Evolutionary conservation across 2,329 filamentous ascomycete species (phyloP), one percentile per base, ranked within the genome.

Genomic region (Microdochium nivale): DNA sequence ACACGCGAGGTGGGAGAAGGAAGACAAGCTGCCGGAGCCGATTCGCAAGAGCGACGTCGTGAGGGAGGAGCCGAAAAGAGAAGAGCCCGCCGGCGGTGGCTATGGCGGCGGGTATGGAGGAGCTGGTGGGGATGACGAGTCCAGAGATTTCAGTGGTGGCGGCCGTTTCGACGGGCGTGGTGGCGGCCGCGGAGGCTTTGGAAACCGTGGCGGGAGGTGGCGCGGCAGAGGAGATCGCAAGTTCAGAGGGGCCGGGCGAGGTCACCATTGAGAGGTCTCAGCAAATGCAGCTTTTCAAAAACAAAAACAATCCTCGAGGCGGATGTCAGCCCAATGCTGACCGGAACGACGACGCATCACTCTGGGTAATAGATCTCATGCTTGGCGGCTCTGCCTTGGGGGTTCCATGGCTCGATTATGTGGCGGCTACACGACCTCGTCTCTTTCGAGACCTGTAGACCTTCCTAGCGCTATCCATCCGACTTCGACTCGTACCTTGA

Each of bases 1-100:
- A 5, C 94, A 99, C 68, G 84, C 92, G 2, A 80, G 84, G 54
- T 97, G 89, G 84, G 40, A 44, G 40, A 44, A 44, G 40, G 81
- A 84, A 24, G 81, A 81, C 62, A 84, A 91, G 56, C 72, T 90
- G 37, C 86, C 89, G 65, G 87, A 86, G 73, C 89, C 86, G 8
- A 81, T 80, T 27, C 83, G 87, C 56, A 88, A 86, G 73, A 74
- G 79, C 16, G 79, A 81, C 50, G 80, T 83, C 60, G 78, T 70
- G 56, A 73, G 74, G 51, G 77, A 77, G 58, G 73, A 77, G 54
- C 76, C 78, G 64, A 68, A 65, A 66, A 79, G 72, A 67, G 80
- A 64, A 70, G 76, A 60, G 74, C 72, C 53, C 2, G 25, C 49
- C 24, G 27, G 23, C n/a, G 43, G 35, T 24, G 35, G 21, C 23